Percentiles rank a stretch among this genome's conserved stretches.
Conservation (phyloP, 2,329 filamentous ascomycete genomes). For the Fusarium continuum region DNA sequence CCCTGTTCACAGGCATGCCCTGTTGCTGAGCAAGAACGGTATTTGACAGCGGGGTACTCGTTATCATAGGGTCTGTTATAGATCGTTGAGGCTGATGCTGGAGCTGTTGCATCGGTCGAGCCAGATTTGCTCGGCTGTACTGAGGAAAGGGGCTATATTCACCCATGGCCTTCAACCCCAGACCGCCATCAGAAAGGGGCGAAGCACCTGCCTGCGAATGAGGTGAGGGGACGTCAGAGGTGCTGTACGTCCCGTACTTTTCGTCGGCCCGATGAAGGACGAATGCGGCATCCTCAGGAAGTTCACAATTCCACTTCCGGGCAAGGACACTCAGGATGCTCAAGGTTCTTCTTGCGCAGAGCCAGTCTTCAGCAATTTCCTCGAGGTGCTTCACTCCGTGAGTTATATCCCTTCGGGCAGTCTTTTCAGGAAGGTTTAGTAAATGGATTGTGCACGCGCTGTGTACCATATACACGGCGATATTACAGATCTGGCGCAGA, state of each 20-base stretch:
- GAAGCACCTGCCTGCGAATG: slow-evolving; percentile 47
- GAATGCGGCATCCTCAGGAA: slow-evolving; percentile 82
- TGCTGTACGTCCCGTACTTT: slow-evolving; percentile 78
- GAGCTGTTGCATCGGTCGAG: slow-evolving; percentile 35
- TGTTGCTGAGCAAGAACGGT: slow-evolving; percentile 27
- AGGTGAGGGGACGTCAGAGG: slow-evolving; percentile 68
- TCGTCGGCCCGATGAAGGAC: slow-evolving; percentile 81
- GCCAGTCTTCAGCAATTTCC: slow-evolving; percentile 95
- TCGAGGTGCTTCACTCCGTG: slow-evolving; percentile 92
- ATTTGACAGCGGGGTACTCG: slow-evolving; percentile 19
- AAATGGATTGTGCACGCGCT: slow-evolving; percentile 95
- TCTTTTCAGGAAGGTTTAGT: slow-evolving; percentile 92
- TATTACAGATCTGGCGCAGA: slow-evolving; percentile 92
- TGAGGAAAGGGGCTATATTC: slow-evolving; percentile 51
- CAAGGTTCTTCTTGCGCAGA: slow-evolving; percentile 85
- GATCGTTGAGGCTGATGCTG: slow-evolving; percentile 25
- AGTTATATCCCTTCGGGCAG: slow-evolving; percentile 85
- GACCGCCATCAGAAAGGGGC: slow-evolving; percentile 44
- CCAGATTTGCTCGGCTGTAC: slow-evolving; percentile 43
- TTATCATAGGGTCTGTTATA: slow-evolving; percentile 24
- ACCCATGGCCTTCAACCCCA: slow-evolving; percentile 33
- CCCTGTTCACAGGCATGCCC: slow-evolving; percentile 33
- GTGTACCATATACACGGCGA: slow-evolving; percentile 94
- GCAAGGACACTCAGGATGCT: slow-evolving; percentile 85
- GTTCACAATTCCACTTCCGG: slow-evolving; percentile 86